Conservation (phyloP, 257 asterid genomes). For the Fraxinus cuspidata region DNA sequence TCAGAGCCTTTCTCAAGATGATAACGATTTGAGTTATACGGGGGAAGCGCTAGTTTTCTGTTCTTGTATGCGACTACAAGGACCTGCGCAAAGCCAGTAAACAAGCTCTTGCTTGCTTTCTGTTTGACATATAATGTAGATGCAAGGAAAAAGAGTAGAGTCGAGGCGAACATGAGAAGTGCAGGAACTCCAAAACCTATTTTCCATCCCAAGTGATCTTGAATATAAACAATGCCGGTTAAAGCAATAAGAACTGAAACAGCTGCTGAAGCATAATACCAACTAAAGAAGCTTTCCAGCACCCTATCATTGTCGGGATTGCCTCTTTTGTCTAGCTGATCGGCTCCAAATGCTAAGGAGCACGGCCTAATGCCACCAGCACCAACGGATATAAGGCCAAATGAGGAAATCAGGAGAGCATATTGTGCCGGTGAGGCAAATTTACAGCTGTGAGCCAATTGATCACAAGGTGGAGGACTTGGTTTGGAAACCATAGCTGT, state of each 20-base stretch:
- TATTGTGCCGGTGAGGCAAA: conserved; percentile 45
- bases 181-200: conserved; percentile 69
- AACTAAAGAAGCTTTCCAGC: conserved; percentile 54
- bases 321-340: conserved; percentile 47
- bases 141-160: conserved; percentile 50
- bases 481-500: conserved; percentile 54
- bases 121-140: conserved; percentile 48
- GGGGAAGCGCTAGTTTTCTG: conserved; percentile 33
- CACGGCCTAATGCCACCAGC: conserved; percentile 70
- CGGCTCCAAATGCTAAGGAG: conserved; percentile 77
- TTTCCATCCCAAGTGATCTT: conserved; percentile 67
- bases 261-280: conserved; percentile 62
- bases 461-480: conserved; percentile 50
- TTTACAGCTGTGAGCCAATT: conserved; percentile 31
- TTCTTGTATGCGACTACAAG: conserved; percentile 54
- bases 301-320: conserved; percentile 37
- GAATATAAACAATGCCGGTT: conserved; percentile 59
- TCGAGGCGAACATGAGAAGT: conserved; percentile 52
- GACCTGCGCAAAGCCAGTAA: conserved; percentile 45
- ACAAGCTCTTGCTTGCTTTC: conserved; percentile 39
- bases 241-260: conserved; percentile 53
- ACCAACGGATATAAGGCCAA: conserved; percentile 63
- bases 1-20: conserved; percentile 49
- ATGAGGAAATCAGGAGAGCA: conserved; percentile 39
- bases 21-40: conserved; percentile 31